phyloP scores from a whole-genome alignment of 2,329 filamentous ascomycete genomes.

The Camillea tinctor region DNA sequence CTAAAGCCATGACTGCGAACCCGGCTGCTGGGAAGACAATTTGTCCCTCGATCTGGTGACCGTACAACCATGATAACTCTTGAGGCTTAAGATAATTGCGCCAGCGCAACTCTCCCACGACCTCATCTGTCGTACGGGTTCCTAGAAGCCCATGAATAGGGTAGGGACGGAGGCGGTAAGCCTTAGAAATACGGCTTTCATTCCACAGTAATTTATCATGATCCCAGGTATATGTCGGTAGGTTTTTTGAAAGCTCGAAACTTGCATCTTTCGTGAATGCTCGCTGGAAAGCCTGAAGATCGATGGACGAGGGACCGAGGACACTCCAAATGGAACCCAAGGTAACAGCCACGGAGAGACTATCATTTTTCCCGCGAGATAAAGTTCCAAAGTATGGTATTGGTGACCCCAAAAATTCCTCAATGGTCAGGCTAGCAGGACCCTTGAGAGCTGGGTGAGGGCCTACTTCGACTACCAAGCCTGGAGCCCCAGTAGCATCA shows the following conservation, averaged over 20 bases:
- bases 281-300: conserved; percentile 1
- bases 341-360: not conserved
- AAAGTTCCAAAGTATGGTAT: conserved; percentile 11
- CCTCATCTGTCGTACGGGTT: not conserved
- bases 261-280: not conserved
- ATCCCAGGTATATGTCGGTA: conserved; percentile 9
- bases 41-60: conserved; percentile 2
- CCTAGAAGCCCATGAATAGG: not conserved
- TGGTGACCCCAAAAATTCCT: not conserved
- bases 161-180: not conserved
- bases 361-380: conserved; percentile 6
- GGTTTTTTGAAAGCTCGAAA: conserved; percentile 4
- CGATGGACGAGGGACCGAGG: not conserved
- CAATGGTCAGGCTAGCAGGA: conserved; percentile 4
- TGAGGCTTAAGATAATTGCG: conserved; percentile 1
- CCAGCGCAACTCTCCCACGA: not conserved
- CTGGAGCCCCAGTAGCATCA: conserved; percentile 1
- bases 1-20: not conserved
- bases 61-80: conserved; percentile 3
- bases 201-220: conserved; percentile 7
- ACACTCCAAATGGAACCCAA: conserved; percentile 8
- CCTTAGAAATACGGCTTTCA: conserved; percentile 7
- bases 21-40: not conserved
- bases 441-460: conserved; percentile 16
- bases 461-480: conserved; percentile 12